Conservation (phyloP, 129 eudicot species). For the Artemisia annua region DNA sequence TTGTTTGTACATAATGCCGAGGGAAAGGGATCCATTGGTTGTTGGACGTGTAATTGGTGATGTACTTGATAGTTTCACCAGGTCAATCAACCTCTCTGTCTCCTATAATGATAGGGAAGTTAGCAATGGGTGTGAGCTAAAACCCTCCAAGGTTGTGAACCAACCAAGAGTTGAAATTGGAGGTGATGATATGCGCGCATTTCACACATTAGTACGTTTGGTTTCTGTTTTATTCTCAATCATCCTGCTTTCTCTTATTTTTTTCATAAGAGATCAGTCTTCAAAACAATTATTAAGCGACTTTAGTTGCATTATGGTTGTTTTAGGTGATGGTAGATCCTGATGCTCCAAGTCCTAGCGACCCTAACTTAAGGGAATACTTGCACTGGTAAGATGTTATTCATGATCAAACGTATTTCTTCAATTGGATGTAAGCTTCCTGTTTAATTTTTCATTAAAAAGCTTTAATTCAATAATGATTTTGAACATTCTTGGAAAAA, state of each 20-base stretch:
- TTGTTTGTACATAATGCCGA: conserved; percentile 34
- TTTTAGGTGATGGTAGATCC: conserved; percentile 90
- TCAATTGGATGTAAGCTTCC: no score
- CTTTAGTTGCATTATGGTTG: conserved; percentile 5
- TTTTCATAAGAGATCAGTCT: background rate
- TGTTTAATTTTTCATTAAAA: no score
- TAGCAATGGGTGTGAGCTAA: conserved; percentile 63
- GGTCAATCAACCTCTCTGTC: conserved; percentile 45
- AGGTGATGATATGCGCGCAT: conserved; percentile 69
- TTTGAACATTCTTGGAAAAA: no score
- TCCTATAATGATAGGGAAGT: conserved; percentile 41
- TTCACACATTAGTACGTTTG: conserved; percentile 60
- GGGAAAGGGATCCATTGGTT: conserved; percentile 59
- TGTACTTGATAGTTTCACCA: conserved; percentile 56
- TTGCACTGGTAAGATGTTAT: conserved; percentile 62
- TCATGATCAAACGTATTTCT: background rate
- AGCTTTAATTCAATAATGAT: no score
- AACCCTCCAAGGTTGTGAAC: conserved; percentile 67
- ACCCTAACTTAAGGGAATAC: conserved; percentile 75
- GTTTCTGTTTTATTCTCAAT: background rate
- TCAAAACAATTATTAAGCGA: background rate
- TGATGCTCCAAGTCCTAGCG: conserved; percentile 94
- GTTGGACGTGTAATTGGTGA: conserved; percentile 73
- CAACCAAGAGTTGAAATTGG: conserved; percentile 80
- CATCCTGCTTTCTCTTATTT: background rate